phyloP scores from a whole-genome alignment of 78 protist species.

The Corallochytrium limacisporum region DNA sequence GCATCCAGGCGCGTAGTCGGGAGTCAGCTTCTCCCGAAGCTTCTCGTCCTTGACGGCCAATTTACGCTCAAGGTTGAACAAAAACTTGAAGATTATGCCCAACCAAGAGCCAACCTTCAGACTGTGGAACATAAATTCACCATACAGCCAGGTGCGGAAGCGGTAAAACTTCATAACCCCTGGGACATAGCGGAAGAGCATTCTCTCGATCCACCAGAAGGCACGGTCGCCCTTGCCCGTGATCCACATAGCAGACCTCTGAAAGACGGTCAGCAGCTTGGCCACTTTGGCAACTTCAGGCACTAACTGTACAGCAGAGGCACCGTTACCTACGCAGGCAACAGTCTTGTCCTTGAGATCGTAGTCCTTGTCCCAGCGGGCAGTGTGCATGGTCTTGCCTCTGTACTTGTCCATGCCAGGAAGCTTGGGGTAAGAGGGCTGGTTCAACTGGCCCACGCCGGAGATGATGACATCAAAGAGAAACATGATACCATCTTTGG shows the following conservation, averaged over 20 bases:
- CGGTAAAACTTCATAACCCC: neutral
- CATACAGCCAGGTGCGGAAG: neutral
- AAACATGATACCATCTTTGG: neutral
- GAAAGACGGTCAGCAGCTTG: neutral
- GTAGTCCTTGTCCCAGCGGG: neutral
- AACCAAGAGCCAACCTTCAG: no score
- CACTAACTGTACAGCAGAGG: neutral
- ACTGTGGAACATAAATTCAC: no score
- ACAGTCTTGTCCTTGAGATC: neutral
- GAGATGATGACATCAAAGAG: neutral
- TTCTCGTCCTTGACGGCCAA: no score
- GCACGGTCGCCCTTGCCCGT: neutral
- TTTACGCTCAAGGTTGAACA: neutral
- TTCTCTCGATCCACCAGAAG: neutral
- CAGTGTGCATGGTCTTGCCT: neutral
- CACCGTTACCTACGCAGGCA: neutral
- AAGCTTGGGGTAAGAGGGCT: neutral
- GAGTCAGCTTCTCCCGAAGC: no score
- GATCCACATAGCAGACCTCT: neutral
- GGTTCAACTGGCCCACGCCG: neutral
- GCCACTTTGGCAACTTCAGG: slow-evolving; percentile 1
- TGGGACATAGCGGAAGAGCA: neutral
- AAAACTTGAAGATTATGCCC: neutral
- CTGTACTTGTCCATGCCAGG: neutral
- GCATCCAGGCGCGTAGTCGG: neutral